phyloP scores from a whole-genome alignment of 2,329 filamentous ascomycete species.

The Ploettnerulaceae sp. region DNA sequence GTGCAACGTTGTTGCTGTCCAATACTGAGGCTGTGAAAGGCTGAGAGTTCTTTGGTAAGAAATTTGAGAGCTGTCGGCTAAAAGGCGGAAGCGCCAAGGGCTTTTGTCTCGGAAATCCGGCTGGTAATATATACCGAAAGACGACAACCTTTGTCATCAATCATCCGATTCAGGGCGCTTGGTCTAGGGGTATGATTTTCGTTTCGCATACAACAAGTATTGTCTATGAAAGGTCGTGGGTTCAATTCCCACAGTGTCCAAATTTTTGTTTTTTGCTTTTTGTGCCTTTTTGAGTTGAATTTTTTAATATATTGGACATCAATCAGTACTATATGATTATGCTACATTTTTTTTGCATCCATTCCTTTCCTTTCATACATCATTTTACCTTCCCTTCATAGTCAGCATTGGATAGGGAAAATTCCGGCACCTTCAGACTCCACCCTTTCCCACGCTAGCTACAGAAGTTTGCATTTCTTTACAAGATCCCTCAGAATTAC shows the following conservation, averaged over 20 bases:
- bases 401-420: too few relatives aligned
- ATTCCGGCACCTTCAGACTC: too few relatives aligned
- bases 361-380: too few relatives aligned
- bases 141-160: background rate
- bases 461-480: too few relatives aligned
- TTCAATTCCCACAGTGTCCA: constrained; percentile 39
- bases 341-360: too few relatives aligned
- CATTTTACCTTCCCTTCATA: too few relatives aligned
- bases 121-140: background rate
- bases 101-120: background rate
- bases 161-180: background rate
- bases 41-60: constrained; percentile 2
- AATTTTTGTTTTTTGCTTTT: background rate
- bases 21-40: constrained; percentile 1
- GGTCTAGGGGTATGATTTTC: constrained; percentile 7
- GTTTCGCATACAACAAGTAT: background rate
- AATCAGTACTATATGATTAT: too few relatives aligned
- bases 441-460: too few relatives aligned
- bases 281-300: background rate
- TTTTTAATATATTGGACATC: too few relatives aligned
- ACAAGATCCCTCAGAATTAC: too few relatives aligned
- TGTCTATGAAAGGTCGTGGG: constrained; percentile 37
- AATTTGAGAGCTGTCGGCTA: constrained; percentile 9
- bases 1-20: background rate
- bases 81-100: constrained; percentile 11